phyloP scores from a whole-genome alignment of 495 filamentous ascomycete genomes.

The Usnea hakonensis region DNA sequence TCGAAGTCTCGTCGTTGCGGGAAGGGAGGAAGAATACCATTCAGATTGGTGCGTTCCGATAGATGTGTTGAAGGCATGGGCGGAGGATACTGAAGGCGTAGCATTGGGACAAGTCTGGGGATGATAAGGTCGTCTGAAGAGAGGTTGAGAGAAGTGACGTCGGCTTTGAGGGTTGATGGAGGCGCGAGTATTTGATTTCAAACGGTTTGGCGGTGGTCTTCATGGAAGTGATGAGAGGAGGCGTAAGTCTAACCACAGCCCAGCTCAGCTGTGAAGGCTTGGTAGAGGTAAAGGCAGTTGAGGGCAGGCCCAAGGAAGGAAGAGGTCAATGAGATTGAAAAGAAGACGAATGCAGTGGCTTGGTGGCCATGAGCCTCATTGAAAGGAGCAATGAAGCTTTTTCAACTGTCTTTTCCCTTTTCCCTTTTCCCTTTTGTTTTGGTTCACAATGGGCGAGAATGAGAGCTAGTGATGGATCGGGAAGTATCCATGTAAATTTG shows the following conservation, averaged over 20 bases:
- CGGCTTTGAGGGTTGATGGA: conserved; percentile 1
- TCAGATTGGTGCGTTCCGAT: conserved; percentile 11
- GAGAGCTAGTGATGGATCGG: conserved; percentile 23
- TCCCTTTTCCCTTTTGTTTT: conserved; percentile 7
- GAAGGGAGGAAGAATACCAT: conserved; percentile 14
- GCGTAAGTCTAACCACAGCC: conserved; percentile 1
- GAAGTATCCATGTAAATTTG: conserved; percentile 11
- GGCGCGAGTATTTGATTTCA: neutral
- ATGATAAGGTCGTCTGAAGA: neutral
- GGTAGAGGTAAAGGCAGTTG: neutral
- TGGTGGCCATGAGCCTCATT: conserved; percentile 13
- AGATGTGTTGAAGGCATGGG: conserved; percentile 21
- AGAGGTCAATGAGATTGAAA: conserved; percentile 8
- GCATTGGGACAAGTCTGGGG: conserved; percentile 14
- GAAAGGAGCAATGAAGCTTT: conserved; percentile 8
- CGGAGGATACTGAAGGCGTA: conserved; percentile 15
- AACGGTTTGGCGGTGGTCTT: neutral
- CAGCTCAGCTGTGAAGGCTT: neutral
- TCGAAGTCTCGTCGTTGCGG: conserved; percentile 16
- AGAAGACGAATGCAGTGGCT: neutral
- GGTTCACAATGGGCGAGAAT: conserved; percentile 17
- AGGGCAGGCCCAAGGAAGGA: conserved; percentile 2
- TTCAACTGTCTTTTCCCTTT: conserved; percentile 1
- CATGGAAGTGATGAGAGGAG: conserved; percentile 7
- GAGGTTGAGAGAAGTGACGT: neutral